These are phyloP conservation scores for Leucosporidium yakuticum DNA, from an alignment of 768 basidiomycete species.

Conservation along the genomic window DNA sequence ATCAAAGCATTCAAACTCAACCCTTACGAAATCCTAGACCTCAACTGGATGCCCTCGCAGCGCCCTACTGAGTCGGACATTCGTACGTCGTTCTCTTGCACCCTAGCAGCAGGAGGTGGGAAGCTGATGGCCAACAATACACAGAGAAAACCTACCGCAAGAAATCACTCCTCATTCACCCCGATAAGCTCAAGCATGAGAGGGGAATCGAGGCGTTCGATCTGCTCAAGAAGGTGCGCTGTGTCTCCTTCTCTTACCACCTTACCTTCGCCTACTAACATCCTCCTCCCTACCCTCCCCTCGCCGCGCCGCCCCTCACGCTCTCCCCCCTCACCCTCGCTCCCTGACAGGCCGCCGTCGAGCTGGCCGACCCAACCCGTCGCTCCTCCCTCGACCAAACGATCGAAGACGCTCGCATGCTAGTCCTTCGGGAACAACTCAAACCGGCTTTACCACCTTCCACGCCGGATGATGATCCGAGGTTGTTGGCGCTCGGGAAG, in stretches of 20 bases:
- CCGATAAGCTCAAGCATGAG: conserved; percentile 73
- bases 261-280: not conserved
- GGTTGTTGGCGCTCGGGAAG: conserved; percentile 38
- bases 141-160: conserved; percentile 41
- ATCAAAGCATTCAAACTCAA: conserved; percentile 93
- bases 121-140: not conserved
- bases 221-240: conserved; percentile 74
- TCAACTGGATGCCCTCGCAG: conserved; percentile 55
- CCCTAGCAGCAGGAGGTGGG: not conserved
- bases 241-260: not conserved
- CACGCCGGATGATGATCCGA: conserved; percentile 56
- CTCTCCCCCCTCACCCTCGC: too few species aligned
- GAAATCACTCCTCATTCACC: conserved; percentile 70
- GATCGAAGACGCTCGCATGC: conserved; percentile 58
- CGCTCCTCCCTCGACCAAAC: conserved; percentile 57
- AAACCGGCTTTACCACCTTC: conserved; percentile 57
- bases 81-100: conserved; percentile 35
- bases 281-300: not conserved
- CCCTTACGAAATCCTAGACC: conserved; percentile 87
- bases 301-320: not conserved
- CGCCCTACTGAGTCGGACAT: conserved; percentile 62
- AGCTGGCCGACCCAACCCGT: conserved; percentile 49
- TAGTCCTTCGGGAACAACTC: conserved; percentile 49
- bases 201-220: conserved; percentile 88
- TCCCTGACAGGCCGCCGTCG: conserved; percentile 64